Percentiles rank a stretch among this genome's conserved stretches.
Conservation (phyloP, 2,329 filamentous ascomycete genomes). For the Trichoderma sp. region DNA sequence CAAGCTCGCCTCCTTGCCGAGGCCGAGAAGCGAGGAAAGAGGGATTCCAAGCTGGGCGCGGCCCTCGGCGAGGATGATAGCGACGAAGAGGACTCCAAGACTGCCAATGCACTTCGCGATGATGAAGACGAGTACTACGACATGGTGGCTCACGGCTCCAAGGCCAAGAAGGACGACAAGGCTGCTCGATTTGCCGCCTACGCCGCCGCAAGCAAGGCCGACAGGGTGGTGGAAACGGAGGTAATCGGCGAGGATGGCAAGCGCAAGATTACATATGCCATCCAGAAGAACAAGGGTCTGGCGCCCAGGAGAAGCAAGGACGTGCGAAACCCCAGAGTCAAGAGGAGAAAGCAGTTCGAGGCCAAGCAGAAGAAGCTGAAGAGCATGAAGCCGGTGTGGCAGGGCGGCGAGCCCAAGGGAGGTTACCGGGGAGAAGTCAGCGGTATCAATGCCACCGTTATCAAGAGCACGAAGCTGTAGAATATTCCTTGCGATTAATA, state of each 20-base stretch:
- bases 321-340: constrained; percentile 89
- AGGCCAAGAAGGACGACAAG: constrained; percentile 74
- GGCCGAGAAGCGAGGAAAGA: constrained; percentile 78
- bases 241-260: constrained; percentile 81
- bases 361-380: constrained; percentile 97
- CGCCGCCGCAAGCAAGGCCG: constrained; percentile 62
- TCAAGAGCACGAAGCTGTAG: constrained; percentile 91
- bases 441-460: constrained; percentile 90
- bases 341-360: constrained; percentile 96
- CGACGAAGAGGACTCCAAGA: constrained; percentile 64
- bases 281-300: constrained; percentile 97
- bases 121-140: constrained; percentile 84
- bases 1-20: constrained; percentile 85
- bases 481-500: constrained; percentile 32
- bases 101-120: constrained; percentile 52
- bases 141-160: constrained; percentile 71
- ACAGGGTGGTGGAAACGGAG: constrained; percentile 65
- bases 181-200: constrained; percentile 56
- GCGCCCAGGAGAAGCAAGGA: constrained; percentile 91
- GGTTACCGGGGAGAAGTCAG: constrained; percentile 91
- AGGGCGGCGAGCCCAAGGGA: constrained; percentile 78
- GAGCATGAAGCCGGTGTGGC: constrained; percentile 82
- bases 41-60: constrained; percentile 61
- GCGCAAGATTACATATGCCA: constrained; percentile 87
- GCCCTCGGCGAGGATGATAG: constrained; percentile 69